Conservation (phyloP, 805 yeast genomes). For the Cyberlindnera euphorbiae region DNA sequence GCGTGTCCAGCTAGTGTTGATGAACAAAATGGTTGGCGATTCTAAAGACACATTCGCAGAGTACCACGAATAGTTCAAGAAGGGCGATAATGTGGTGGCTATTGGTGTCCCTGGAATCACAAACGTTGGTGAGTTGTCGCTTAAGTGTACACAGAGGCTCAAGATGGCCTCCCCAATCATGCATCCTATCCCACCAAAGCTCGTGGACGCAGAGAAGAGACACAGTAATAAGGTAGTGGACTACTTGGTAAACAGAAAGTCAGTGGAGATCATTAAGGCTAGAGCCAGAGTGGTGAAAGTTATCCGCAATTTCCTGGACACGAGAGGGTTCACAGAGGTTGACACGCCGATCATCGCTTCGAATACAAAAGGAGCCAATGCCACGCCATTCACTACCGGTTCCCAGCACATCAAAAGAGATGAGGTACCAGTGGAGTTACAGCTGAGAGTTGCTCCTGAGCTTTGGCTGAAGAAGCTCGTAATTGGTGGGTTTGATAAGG, state of each 20-base stretch:
- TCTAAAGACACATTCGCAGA: conserved; percentile 38
- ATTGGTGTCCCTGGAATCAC: conserved; percentile 73
- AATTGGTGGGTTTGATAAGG: conserved; percentile 79
- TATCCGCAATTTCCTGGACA: conserved; percentile 53
- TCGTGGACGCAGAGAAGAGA: conserved; percentile 50
- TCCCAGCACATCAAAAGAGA: conserved; percentile 28
- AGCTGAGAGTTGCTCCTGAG: conserved; percentile 89
- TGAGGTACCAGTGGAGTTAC: conserved; percentile 33
- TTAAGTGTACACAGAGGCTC: conserved; percentile 51
- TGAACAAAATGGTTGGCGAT: conserved; percentile 42
- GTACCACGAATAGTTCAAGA: conserved; percentile 39
- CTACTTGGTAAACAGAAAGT: conserved; percentile 54
- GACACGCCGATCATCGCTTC: conserved; percentile 79
- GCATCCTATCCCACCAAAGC: conserved; percentile 61
- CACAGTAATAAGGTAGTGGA: conserved; percentile 69
- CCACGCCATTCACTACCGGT: conserved; percentile 73
- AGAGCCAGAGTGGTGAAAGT: conserved; percentile 51
- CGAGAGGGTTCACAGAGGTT: conserved; percentile 66
- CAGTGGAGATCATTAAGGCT: conserved; percentile 42
- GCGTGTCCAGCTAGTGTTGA: conserved; percentile 59
- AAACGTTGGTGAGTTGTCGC: conserved; percentile 71
- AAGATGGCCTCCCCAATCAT: conserved; percentile 62
- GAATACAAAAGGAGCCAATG: conserved; percentile 86
- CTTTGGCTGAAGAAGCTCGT: conserved; percentile 84
- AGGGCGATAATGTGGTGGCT: conserved; percentile 69